Evolutionary conservation across 169 alveolate genomes (phyloP).

Genomic region (Plasmodium falciparum): DNA sequence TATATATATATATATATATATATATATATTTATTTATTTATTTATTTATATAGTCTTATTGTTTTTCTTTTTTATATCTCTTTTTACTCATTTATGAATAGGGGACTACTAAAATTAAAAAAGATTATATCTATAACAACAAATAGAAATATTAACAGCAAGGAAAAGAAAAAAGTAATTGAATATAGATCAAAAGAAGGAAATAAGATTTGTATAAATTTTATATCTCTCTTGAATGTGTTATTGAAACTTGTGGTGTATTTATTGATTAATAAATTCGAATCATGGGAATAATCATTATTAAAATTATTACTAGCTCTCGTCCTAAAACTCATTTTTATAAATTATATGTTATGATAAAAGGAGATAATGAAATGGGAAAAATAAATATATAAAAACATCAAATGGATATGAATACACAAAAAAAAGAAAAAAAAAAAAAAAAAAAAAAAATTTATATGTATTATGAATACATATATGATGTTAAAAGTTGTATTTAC

Average conservation of each 20-base stretch:
- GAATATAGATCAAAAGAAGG: slow-evolving; percentile 22
- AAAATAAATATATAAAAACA: not conserved
- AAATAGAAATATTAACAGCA: slow-evolving; percentile 17
- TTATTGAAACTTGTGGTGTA: slow-evolving; percentile 36
- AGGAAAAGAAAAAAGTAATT: slow-evolving; percentile 10
- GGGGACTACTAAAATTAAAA: slow-evolving; percentile 17
- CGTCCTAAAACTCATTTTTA: slow-evolving; percentile 30
- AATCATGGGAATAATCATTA: not conserved
- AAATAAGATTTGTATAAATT: slow-evolving; percentile 51
- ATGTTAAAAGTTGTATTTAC: no score
- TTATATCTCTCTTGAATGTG: slow-evolving; percentile 48
- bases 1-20: not conserved
- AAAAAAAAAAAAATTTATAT: no score
- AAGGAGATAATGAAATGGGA: not conserved
- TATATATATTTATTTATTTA: not conserved
- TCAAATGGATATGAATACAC: not conserved
- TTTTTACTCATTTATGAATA: slow-evolving; percentile 39
- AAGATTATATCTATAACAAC: slow-evolving; percentile 2
- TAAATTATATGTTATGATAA: not conserved
- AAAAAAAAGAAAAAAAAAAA: no score
- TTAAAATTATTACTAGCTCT: slow-evolving; percentile 3
- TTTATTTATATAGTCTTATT: not conserved
- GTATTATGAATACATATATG: no score
- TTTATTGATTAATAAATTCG: slow-evolving; percentile 11
- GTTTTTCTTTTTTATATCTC: not conserved